phyloP scores from a whole-genome alignment of 352 stramenopile genomes.

The Thalassiosira tumida region DNA sequence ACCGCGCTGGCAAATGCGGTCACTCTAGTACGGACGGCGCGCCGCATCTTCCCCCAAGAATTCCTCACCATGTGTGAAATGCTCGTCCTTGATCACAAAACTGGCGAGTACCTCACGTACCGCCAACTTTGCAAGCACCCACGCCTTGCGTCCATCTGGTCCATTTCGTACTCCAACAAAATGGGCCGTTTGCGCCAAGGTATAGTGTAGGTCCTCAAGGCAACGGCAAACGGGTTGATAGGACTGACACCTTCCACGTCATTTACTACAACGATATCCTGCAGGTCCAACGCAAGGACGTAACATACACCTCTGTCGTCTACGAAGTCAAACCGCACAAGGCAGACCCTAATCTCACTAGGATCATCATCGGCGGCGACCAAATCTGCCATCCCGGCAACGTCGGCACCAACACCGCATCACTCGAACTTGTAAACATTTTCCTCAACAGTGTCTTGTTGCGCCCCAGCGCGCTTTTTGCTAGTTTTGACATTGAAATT shows the following conservation, averaged over 20 bases:
- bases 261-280: constrained; percentile 27
- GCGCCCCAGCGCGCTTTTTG: background rate
- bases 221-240: background rate
- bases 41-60: too few species aligned
- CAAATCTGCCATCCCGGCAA: constrained; percentile 22
- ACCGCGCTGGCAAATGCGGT: too few species aligned
- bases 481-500: constrained; percentile 49
- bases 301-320: constrained; percentile 10
- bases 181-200: constrained; percentile 53
- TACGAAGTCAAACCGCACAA: constrained; percentile 12
- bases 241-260: constrained; percentile 28
- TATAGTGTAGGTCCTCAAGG: background rate
- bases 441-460: constrained; percentile 62
- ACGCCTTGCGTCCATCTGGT: background rate
- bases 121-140: constrained; percentile 3
- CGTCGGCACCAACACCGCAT: background rate
- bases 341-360: constrained; percentile 11
- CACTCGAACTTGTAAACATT: constrained; percentile 53
- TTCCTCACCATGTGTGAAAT: too few species aligned
- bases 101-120: too few species aligned
- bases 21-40: too few species aligned
- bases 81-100: too few species aligned
- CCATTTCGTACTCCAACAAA: constrained; percentile 43
- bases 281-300: background rate
- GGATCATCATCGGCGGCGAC: constrained; percentile 40